Conservation (phyloP, 331 rosid genomes). For the Rosa hybrid region DNA sequence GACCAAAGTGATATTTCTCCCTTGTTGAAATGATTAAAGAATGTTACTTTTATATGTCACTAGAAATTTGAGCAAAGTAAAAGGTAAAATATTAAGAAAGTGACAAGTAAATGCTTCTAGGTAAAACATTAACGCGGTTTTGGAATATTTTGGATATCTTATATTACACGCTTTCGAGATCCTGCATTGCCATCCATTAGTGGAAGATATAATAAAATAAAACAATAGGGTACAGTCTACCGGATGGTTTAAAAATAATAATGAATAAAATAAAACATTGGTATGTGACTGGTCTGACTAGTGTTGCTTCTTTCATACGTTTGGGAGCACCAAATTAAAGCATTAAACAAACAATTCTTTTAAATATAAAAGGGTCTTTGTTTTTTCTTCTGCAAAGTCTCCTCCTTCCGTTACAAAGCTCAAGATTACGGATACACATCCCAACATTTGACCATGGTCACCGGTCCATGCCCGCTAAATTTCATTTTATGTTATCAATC, state of each 20-base stretch:
- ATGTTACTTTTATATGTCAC: not conserved
- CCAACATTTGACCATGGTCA: slow-evolving; percentile 9
- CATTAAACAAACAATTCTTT: not conserved
- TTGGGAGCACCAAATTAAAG: slow-evolving; percentile 36
- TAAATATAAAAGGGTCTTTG: slow-evolving; percentile 23
- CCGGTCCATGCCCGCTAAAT: no score
- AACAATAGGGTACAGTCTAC: not conserved
- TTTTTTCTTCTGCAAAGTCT: slow-evolving; percentile 46
- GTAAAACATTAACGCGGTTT: slow-evolving; percentile 26
- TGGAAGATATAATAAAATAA: not conserved
- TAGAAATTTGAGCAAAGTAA: not conserved
- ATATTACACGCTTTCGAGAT: slow-evolving; percentile 31
- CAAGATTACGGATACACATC: slow-evolving; percentile 29
- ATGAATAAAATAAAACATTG: not conserved
- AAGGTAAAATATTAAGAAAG: not conserved
- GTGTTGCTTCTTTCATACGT: slow-evolving; percentile 52
- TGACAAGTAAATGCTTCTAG: not conserved
- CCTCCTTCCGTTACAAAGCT: slow-evolving; percentile 35
- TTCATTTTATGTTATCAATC: no score
- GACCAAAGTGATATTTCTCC: no score
- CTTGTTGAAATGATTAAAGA: no score
- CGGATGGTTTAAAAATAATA: not conserved
- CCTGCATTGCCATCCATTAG: not conserved
- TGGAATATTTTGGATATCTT: slow-evolving; percentile 30
- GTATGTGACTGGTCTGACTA: slow-evolving; percentile 39